These are phyloP conservation scores for Termitomyces heimii DNA, from an alignment of 768 basidiomycete species.

Conservation along the genomic window DNA sequence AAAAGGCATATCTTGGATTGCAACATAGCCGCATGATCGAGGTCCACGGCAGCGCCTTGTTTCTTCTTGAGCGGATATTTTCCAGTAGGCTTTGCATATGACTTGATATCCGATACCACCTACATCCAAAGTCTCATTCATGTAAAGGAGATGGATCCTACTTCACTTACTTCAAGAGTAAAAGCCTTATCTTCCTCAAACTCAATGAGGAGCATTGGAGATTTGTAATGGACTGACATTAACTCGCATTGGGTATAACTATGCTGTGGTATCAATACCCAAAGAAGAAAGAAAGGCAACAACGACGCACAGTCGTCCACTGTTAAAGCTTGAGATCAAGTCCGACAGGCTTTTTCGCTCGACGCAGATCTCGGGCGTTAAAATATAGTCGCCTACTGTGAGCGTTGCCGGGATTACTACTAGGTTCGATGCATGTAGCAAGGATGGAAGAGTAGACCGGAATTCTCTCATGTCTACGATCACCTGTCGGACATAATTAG, in stretches of 20 bases:
- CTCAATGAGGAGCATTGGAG: constrained; percentile 89
- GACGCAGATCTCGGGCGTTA: constrained; percentile 93
- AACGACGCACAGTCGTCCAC: constrained; percentile 77
- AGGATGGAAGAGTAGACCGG: constrained; percentile 82
- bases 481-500: constrained; percentile 45
- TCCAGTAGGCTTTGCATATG: constrained; percentile 52
- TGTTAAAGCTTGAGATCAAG: constrained; percentile 89
- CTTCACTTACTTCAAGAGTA: constrained; percentile 64
- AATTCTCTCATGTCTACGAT: constrained; percentile 98
- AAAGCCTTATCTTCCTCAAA: constrained; percentile 98
- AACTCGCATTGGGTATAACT: constrained; percentile 97
- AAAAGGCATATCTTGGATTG: constrained; percentile 94
- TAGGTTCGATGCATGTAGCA: constrained; percentile 78
- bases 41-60: constrained; percentile 20
- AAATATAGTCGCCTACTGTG: constrained; percentile 93
- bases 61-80: constrained; percentile 57
- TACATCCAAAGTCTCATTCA: constrained; percentile 16
- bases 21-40: constrained; percentile 41
- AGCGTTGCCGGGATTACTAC: constrained; percentile 87
- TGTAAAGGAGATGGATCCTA: neutral
- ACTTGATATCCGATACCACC: constrained; percentile 63
- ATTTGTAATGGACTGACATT: constrained; percentile 95
- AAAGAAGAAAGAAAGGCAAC: neutral
- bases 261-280: neutral
- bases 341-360: constrained; percentile 95